Evolutionary conservation across 306 rosid genomes (phyloP).

Genomic region (Rosa chinensis): DNA sequence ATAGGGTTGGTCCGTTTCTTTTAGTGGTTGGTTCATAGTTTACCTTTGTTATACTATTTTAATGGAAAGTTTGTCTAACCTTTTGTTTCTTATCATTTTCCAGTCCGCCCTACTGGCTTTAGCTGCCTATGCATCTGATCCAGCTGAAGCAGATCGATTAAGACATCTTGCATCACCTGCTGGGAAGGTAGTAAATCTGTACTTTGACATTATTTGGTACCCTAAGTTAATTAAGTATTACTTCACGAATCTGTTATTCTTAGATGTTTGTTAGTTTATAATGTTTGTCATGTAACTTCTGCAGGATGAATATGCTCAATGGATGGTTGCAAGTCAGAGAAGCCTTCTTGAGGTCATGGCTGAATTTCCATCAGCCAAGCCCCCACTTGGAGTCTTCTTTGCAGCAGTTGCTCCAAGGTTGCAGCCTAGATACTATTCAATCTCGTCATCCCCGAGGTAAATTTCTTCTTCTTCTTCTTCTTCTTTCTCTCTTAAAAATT

Average conservation of each 20-base stretch:
- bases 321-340: conserved; percentile 83
- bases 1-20: background rate
- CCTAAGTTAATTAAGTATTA: background rate
- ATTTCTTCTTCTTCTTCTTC: background rate
- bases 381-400: conserved; percentile 90
- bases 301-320: conserved; percentile 93
- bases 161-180: conserved; percentile 91
- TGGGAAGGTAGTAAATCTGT: conserved; percentile 69
- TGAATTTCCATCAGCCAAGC: conserved; percentile 84
- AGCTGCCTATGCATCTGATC: conserved; percentile 90
- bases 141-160: conserved; percentile 80
- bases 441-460: conserved; percentile 91
- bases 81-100: conserved; percentile 18
- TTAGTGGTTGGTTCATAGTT: background rate
- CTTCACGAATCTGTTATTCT: conserved; percentile 5
- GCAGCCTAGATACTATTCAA: conserved; percentile 94
- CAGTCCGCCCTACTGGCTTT: conserved; percentile 84
- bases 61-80: conserved; percentile 3
- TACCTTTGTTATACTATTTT: background rate
- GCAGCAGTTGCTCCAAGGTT: conserved; percentile 91
- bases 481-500: background rate
- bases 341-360: conserved; percentile 97
- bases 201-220: background rate
- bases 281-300: conserved; percentile 24
- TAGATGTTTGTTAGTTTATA: conserved; percentile 19